Percentiles rank a stretch among this genome's conserved stretches.
Conservation (phyloP, 177 flowering plant genomes). For the Vitis hybrid region DNA sequence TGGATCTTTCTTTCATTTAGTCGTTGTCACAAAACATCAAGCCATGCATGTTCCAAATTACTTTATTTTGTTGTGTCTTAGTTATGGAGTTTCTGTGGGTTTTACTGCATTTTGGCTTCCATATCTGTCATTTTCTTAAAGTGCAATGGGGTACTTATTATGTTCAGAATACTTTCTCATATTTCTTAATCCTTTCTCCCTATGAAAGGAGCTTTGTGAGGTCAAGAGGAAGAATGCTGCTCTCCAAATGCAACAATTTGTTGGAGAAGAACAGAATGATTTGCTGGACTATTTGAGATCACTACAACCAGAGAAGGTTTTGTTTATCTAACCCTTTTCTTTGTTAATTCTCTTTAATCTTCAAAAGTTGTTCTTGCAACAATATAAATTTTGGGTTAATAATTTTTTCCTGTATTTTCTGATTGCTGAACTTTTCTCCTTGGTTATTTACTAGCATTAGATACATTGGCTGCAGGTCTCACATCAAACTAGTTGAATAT, state of each 20-base stretch:
- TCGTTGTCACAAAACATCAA: too few relatives aligned
- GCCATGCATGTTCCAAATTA: too few relatives aligned
- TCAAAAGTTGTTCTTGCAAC: neutral
- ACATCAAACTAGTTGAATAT: neutral
- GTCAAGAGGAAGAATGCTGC: conserved; percentile 78
- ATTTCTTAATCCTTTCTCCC: neutral
- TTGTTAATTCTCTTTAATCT: neutral
- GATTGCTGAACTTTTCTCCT: neutral
- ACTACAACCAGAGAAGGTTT: conserved; percentile 80
- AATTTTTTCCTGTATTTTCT: neutral
- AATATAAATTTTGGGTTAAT: too few relatives aligned
- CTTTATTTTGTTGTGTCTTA: neutral
- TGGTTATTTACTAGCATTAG: neutral
- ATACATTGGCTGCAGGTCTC: neutral
- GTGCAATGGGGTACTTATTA: neutral
- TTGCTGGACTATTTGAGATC: conserved; percentile 84
- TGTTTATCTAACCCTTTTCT: neutral
- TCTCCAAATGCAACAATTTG: conserved; percentile 89
- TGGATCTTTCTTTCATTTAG: too few relatives aligned
- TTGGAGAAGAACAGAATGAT: conserved; percentile 88
- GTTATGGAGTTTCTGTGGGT: neutral
- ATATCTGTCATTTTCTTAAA: neutral
- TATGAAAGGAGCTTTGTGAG: conserved; percentile 67
- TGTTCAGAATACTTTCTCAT: conserved; percentile 3
- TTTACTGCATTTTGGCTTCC: neutral